Percentiles rank a stretch among this genome's conserved stretches.
phyloP scores from a whole-genome alignment of 139 green algal genomes.

The Klebsormidium nitens region DNA sequence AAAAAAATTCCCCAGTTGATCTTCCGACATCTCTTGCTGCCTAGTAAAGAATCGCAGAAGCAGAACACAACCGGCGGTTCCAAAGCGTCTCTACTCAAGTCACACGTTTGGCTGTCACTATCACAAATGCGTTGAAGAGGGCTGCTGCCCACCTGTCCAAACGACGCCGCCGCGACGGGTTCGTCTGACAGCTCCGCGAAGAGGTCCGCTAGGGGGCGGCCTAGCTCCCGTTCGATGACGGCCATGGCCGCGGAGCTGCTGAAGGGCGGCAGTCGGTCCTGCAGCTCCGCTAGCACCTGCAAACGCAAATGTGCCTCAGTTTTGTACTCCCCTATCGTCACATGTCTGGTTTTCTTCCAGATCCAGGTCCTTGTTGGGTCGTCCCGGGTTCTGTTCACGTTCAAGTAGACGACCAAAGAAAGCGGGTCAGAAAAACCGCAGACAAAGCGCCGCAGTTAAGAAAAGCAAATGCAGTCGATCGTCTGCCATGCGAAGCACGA shows the following conservation, averaged over 20 bases:
- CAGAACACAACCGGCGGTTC: too few relatives aligned
- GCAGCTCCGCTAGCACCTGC: conserved; percentile 21
- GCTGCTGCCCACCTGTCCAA: conserved; percentile 76
- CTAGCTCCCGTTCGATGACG: conserved; percentile 63
- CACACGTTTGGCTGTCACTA: too few relatives aligned
- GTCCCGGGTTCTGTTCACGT: background rate
- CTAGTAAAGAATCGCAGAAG: too few relatives aligned
- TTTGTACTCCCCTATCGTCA: too few relatives aligned
- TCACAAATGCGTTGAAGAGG: too few relatives aligned
- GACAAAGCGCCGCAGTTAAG: background rate
- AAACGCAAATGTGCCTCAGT: background rate
- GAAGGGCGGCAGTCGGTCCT: conserved; percentile 47
- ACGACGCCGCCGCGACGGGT: conserved; percentile 77
- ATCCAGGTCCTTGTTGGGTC: background rate
- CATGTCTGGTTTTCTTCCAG: background rate
- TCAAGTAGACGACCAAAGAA: background rate
- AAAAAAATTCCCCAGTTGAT: too few relatives aligned
- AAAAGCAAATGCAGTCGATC: background rate
- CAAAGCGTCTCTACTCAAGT: too few relatives aligned
- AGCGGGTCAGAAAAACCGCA: background rate
- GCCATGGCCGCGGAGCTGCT: conserved; percentile 26
- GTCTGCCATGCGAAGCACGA: background rate
- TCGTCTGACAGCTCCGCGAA: conserved; percentile 69
- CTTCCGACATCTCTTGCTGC: too few relatives aligned
- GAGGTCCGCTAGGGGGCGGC: conserved; percentile 56